A percentile compares a stretch with the other conserved stretches of the same genome.
Evolutionary conservation across 1,284 basidiomycete species (phyloP).

Genomic region (Jaminaea rosea): DNA sequence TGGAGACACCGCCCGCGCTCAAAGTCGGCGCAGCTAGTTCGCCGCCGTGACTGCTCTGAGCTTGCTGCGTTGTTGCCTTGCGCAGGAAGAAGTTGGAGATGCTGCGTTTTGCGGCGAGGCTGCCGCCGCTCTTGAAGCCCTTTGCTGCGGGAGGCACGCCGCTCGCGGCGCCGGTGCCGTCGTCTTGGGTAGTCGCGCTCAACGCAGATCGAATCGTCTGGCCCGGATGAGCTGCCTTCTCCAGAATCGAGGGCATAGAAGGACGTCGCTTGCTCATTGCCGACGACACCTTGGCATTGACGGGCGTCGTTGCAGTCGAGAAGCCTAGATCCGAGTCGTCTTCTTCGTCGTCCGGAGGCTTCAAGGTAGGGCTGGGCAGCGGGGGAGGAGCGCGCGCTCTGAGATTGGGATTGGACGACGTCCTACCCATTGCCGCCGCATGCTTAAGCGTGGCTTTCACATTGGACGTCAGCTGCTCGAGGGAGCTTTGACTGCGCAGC

Average conservation of each 20-base stretch:
- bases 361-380: background rate
- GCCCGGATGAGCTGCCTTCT: constrained; percentile 36
- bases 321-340: constrained; percentile 5
- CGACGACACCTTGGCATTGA: too few relatives aligned
- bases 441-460: constrained; percentile 8
- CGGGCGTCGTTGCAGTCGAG: constrained; percentile 1
- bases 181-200: background rate
- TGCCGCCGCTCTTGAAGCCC: constrained; percentile 5
- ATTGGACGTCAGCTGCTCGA: background rate
- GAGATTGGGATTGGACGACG: constrained; percentile 33
- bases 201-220: constrained; percentile 31
- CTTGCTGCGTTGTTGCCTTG: too few relatives aligned
- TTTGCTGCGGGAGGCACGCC: too few relatives aligned
- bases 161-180: background rate
- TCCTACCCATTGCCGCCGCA: constrained; percentile 13
- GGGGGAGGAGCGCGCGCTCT: constrained; percentile 9
- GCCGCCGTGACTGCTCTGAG: too few relatives aligned
- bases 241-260: constrained; percentile 31
- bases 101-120: constrained; percentile 22
- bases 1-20: too few relatives aligned
- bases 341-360: background rate
- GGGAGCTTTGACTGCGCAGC: background rate
- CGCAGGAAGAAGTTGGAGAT: constrained; percentile 28
- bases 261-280: constrained; percentile 23
- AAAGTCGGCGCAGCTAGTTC: too few relatives aligned